These are phyloP conservation scores for Bipolaris bicolor DNA, from an alignment of 2,329 filamentous ascomycete species.

Conservation along the genomic window DNA sequence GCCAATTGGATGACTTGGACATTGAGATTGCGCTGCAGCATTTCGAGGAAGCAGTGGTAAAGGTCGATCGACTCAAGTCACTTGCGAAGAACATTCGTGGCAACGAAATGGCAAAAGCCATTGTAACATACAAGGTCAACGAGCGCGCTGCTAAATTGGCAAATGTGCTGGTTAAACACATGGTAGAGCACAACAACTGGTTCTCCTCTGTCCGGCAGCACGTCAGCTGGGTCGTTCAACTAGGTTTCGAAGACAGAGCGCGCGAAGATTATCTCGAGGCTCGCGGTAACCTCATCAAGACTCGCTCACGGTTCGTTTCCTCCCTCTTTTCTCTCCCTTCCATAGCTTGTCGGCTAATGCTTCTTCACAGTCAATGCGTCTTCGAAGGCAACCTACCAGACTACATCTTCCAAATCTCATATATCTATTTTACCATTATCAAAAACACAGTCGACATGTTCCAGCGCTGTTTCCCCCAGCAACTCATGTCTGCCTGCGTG, in stretches of 20 bases:
- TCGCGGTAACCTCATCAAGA: conserved; percentile 77
- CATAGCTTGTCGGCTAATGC: neutral
- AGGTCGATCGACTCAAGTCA: conserved; percentile 82
- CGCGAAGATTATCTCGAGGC: conserved; percentile 85
- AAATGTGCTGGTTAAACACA: conserved; percentile 74
- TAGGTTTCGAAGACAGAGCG: conserved; percentile 90
- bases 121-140: conserved; percentile 89
- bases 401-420: conserved; percentile 94
- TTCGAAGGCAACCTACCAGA: conserved; percentile 92
- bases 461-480: conserved; percentile 76
- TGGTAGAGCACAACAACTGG: conserved; percentile 79
- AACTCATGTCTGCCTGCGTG: conserved; percentile 91
- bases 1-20: conserved; percentile 92
- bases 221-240: conserved; percentile 79
- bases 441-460: conserved; percentile 91
- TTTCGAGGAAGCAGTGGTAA: conserved; percentile 82
- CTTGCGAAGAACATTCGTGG: conserved; percentile 81
- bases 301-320: conserved; percentile 72
- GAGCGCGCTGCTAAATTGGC: conserved; percentile 81
- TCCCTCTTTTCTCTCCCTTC: neutral
- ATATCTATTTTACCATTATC: conserved; percentile 93
- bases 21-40: conserved; percentile 92
- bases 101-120: conserved; percentile 86
- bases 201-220: conserved; percentile 78
- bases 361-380: conserved; percentile 74